Conservation (phyloP, 768 basidiomycete genomes). For the Cystofilobasidium bisporidii region DNA sequence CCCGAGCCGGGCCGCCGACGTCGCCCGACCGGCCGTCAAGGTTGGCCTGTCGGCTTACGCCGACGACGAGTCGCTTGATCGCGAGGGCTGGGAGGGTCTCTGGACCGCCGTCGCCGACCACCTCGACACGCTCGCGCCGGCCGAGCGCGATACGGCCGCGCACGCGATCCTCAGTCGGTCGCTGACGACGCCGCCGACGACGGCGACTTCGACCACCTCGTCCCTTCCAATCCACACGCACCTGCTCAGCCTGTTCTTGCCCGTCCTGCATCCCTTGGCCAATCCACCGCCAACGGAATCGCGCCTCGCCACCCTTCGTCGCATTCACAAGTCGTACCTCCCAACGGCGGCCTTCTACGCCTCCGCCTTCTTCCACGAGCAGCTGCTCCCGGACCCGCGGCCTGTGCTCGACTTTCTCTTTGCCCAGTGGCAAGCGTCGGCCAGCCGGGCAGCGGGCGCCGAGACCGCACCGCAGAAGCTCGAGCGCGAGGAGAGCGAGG, state of each 20-base stretch:
- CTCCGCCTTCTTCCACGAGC: slow-evolving; percentile 25
- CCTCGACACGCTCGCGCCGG: slow-evolving; percentile 10
- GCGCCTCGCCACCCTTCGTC: slow-evolving; percentile 1
- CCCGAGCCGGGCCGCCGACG: neutral
- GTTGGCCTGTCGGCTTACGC: slow-evolving; percentile 11
- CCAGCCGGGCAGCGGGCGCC: neutral
- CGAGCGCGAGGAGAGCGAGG: slow-evolving; percentile 2
- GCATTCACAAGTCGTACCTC: slow-evolving; percentile 13
- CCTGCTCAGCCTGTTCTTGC: slow-evolving; percentile 24
- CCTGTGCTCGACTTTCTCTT: slow-evolving; percentile 15
- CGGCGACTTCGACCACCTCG: neutral
- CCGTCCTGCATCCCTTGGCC: slow-evolving; percentile 19
- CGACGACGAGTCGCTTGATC: slow-evolving; percentile 9
- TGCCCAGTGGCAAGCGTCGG: slow-evolving; percentile 17
- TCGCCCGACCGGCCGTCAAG: neutral
- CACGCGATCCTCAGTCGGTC: slow-evolving; percentile 22
- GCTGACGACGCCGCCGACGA: slow-evolving; percentile 13
- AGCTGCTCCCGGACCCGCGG: slow-evolving; percentile 5
- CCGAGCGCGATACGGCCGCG: neutral
- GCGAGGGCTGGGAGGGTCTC: slow-evolving; percentile 17
- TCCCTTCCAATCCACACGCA: slow-evolving; percentile 23
- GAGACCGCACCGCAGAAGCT: neutral
- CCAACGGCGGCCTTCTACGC: slow-evolving; percentile 27
- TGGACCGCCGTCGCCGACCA: slow-evolving; percentile 16
- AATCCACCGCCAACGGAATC: neutral